Evolutionary conservation across 306 rosid species (phyloP), one percentile per base, ranked within the genome.

Genomic region (Betula pendula): DNA sequence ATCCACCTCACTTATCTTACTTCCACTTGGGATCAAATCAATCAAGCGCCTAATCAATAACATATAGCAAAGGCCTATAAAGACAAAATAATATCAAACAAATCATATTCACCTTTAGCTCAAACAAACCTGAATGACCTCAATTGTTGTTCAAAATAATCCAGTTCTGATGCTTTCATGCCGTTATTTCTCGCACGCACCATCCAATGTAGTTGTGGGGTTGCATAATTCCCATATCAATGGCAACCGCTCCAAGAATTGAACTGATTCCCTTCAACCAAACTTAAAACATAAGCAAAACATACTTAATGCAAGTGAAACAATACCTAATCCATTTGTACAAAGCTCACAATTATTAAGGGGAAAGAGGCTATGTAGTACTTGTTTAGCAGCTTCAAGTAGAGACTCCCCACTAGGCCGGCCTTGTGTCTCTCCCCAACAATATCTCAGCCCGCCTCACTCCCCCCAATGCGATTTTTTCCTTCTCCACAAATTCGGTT

Each of bases 201-300:
- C 96, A 95, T 92, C 97, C 97, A 95, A 80, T 95, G 97, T 42
- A 92, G 75, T 74, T 91, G 92, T 0, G 98, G 97, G 68, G 98
- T 92, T 3, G 98, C 90, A 95, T 83, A 76, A 92, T 78, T 75
- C 96, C 97, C 96, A 87, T 72, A 82, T 92, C 98, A 3, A 75
- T 55, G 0, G 92, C 88, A 80, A 77, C 82, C 1, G 87, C 96
- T 68, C 93, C 89, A 78, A 88, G 80, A 83, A 92, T 85, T 24
- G 97, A 90, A 56, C 80, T 43, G 59, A 95, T 80, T 73, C 97
- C 99, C 99, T 94, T 86, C 85, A 83, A 72, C 62, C 47, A 12
- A 75, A 24, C 19, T 12, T 77, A 45, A 75, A 75, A 51, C 11
- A 77, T 51, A 59, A 27, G 17, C 2, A 35, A 74, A 25, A 68